phyloP scores from a whole-genome alignment of 2,329 filamentous ascomycete genomes.

The Beauveria medogensis region DNA sequence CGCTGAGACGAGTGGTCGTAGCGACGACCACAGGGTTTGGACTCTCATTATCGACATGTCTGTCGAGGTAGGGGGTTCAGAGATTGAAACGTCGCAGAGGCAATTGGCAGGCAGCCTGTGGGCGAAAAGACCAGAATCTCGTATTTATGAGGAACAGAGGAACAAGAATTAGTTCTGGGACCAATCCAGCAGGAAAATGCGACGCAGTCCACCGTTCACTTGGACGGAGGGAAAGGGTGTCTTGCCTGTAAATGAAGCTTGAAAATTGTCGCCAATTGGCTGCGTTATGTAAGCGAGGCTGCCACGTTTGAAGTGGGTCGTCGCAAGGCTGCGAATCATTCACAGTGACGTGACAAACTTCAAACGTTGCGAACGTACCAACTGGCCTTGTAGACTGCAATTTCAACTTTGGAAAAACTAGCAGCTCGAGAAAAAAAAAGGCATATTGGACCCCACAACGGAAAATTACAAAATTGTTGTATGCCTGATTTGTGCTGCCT shows the following conservation, averaged over 20 bases:
- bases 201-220: background rate
- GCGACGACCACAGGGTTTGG: conserved; percentile 23
- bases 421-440: background rate
- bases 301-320: background rate
- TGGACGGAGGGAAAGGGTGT: background rate
- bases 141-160: background rate
- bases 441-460: background rate
- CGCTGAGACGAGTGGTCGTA: conserved; percentile 25
- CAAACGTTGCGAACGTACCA: background rate
- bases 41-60: conserved; percentile 21
- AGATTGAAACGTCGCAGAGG: background rate
- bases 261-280: conserved; percentile 10
- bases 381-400: background rate
- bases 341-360: background rate
- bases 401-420: background rate
- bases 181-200: background rate
- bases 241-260: background rate
- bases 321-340: background rate
- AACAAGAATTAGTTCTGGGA: background rate
- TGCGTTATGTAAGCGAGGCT: conserved; percentile 12
- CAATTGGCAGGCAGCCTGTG: background rate
- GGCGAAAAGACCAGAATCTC: background rate
- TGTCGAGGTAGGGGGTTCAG: conserved; percentile 3
- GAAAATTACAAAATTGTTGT: background rate
- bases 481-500: conserved; percentile 1